Base-by-base conservation (phyloP, 2,329 filamentous ascomycete species). In the Plectosphaerella sp. region DNA sequence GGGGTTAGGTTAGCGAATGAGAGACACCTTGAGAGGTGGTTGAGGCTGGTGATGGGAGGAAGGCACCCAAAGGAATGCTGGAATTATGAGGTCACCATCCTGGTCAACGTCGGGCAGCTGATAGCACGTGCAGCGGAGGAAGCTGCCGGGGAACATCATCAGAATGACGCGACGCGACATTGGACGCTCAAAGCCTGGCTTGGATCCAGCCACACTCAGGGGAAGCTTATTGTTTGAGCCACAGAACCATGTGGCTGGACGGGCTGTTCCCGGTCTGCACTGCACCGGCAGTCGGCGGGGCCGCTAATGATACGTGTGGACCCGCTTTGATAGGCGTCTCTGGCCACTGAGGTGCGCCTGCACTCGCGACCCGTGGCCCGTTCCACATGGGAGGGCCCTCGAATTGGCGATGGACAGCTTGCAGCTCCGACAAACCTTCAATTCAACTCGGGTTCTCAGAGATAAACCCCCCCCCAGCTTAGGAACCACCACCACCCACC, bases 361-460 rank as follows among this genome's bases (percentile, higher is more conserved):
- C 18, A 48, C 35, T 48, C 48, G 48, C 48, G 48, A 49, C 48
- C 48, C 48, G 48, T 49, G 48, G 48, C 48, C 48, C 37, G 24
- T 49, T 49, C 48, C 35, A 41, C 47, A 47, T 28, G 28, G 24
- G 24, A 47, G 45, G 24, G 28, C 28, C 28, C 41, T 18, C 16
- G 37, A 39, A 41, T 48, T 48, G 47, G 47, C 47, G 47, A 33
- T 33, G 28, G 28, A 48, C 47, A 49, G 37, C 37, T 49, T 49
- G 48, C 48, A 48, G 47, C 48, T 49, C 37, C 15, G 37, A 41
- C 15, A 14, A 41, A 41, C 15, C 37, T 41, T n/a, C 15, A 41
- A 41, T 41, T 41, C 15, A 16, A 16, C 37, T 41, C 9, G 37
- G 37, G 7, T 46, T 8, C 16, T 7, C 37, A 11, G 15, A 39